Evolutionary conservation across 345 rosid genomes (phyloP).

Genomic region (Hibiscus mutabilis): DNA sequence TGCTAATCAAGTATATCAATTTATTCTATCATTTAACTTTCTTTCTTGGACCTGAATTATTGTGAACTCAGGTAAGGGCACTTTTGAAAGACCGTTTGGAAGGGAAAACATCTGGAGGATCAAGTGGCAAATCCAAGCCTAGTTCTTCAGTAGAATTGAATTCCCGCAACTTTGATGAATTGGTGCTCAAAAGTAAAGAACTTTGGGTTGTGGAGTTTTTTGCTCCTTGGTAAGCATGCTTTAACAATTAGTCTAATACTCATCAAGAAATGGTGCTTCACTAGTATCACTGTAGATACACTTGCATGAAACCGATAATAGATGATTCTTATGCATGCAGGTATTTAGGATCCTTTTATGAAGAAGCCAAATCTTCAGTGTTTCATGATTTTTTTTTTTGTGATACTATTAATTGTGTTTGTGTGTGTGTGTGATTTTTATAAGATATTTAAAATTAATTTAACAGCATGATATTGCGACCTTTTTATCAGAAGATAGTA

Average conservation of each 20-base stretch:
- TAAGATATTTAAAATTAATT: background rate
- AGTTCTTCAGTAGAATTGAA: slow-evolving; percentile 64
- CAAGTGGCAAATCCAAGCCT: slow-evolving; percentile 75
- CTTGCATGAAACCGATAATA: background rate
- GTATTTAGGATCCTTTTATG: background rate
- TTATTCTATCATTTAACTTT: too few relatives aligned
- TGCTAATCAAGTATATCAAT: background rate
- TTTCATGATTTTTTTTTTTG: background rate
- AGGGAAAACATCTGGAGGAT: slow-evolving; percentile 73
- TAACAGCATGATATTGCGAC: background rate
- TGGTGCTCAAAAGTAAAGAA: slow-evolving; percentile 82
- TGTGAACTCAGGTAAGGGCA: slow-evolving; percentile 49
- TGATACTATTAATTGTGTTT: background rate
- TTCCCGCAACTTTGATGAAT: slow-evolving; percentile 73
- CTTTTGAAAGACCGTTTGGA: slow-evolving; percentile 73
- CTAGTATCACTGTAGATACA: background rate
- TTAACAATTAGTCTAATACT: background rate
- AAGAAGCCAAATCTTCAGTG: background rate
- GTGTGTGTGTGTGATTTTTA: background rate
- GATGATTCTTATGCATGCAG: background rate
- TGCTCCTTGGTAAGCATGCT: slow-evolving; percentile 77
- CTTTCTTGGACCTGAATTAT: background rate
- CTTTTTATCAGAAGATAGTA: background rate
- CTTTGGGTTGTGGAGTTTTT: slow-evolving; percentile 95
- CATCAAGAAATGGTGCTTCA: background rate